These are phyloP conservation scores for Torrubiella hemipterigena DNA, from an alignment of 2,329 filamentous ascomycete species.

Conservation along the genomic window DNA sequence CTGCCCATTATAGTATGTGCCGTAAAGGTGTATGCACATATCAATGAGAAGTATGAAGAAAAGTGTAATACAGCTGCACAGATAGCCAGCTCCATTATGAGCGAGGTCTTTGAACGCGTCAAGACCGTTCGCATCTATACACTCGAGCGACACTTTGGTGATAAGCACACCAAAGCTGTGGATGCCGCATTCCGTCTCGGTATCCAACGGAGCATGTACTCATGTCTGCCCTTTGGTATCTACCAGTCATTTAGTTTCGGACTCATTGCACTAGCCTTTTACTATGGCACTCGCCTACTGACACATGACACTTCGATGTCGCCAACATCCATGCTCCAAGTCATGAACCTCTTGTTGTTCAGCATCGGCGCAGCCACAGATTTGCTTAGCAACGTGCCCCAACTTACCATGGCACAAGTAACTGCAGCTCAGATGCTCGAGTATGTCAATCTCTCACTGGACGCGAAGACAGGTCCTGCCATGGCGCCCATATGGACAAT, in stretches of 20 bases:
- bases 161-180: slow-evolving; percentile 45
- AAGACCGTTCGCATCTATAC: slow-evolving; percentile 65
- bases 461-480: slow-evolving; percentile 3
- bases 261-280: slow-evolving; percentile 70
- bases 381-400: slow-evolving; percentile 65
- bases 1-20: slow-evolving; percentile 55
- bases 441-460: slow-evolving; percentile 48
- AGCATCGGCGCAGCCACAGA: slow-evolving; percentile 61
- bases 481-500: slow-evolving; percentile 9
- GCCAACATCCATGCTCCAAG: slow-evolving; percentile 53
- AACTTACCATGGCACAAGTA: slow-evolving; percentile 62
- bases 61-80: slow-evolving; percentile 53
- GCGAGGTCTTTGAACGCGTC: slow-evolving; percentile 69
- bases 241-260: slow-evolving; percentile 62
- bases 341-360: slow-evolving; percentile 76
- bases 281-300: slow-evolving; percentile 61
- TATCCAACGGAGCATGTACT: slow-evolving; percentile 50
- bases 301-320: slow-evolving; percentile 30
- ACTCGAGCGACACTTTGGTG: slow-evolving; percentile 58
- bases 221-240: slow-evolving; percentile 65
- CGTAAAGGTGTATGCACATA: slow-evolving; percentile 50
- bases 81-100: slow-evolving; percentile 42
- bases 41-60: slow-evolving; percentile 62
- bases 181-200: slow-evolving; percentile 46
- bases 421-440: slow-evolving; percentile 62